These are phyloP conservation scores for Penicillium sp. DNA, from an alignment of 2,329 filamentous ascomycete species.

Conservation along the genomic window DNA sequence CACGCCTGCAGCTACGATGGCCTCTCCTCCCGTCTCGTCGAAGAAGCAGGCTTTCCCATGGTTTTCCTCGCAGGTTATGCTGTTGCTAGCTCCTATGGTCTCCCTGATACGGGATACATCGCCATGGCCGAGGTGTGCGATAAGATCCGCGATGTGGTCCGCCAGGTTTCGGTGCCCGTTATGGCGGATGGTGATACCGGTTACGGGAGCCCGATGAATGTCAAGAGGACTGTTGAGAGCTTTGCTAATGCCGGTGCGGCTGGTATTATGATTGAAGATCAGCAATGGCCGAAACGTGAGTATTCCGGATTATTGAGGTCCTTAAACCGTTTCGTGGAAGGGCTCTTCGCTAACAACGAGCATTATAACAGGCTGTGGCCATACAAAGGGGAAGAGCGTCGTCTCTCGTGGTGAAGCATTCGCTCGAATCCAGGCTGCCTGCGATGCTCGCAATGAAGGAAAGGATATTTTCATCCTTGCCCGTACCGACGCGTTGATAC, in stretches of 20 bases:
- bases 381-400: conserved; percentile 50
- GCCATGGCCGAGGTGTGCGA: conserved; percentile 49
- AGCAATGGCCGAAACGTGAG: conserved; percentile 52
- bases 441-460: conserved; percentile 48
- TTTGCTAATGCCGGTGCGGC: conserved; percentile 45
- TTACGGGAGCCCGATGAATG: conserved; percentile 52
- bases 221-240: conserved; percentile 47
- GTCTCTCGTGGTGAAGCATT: conserved; percentile 49
- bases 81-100: conserved; percentile 42
- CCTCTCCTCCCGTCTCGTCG: conserved; percentile 45
- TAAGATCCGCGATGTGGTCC: conserved; percentile 47
- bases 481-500: conserved; percentile 44
- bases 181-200: conserved; percentile 52
- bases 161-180: conserved; percentile 43
- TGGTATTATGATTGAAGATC: conserved; percentile 49
- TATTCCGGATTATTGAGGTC: neutral
- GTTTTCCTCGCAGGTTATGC: conserved; percentile 48
- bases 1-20: conserved; percentile 48
- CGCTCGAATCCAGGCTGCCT: conserved; percentile 49
- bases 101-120: conserved; percentile 53
- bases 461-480: conserved; percentile 50
- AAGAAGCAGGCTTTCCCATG: conserved; percentile 50
- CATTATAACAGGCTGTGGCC: conserved; percentile 41
- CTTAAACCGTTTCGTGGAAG: neutral
- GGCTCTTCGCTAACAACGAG: neutral